Evolutionary conservation across 164 flowering plant genomes (phyloP), one percentile per base, ranked within the genome.

Genomic region (Akebia trifoliata): DNA sequence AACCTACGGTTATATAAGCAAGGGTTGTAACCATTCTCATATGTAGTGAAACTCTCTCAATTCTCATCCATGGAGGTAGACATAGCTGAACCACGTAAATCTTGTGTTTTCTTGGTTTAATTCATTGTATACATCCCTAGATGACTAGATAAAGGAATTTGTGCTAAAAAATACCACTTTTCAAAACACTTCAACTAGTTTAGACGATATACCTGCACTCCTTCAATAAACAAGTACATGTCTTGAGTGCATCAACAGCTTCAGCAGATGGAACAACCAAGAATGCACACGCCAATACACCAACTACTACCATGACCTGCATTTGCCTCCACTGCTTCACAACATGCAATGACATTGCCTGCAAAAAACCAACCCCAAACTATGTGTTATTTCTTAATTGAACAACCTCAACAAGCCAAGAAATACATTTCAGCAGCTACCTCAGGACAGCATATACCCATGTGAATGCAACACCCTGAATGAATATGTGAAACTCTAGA

Each of bases 171-270:
- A n/a, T n/a, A n/a, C n/a, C n/a, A n/a, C n/a, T n/a, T n/a, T n/a
- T n/a, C n/a, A 43, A 43, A 43, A 43, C 17, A 20, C 18, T 30
- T 42, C 31, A 29, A 29, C 21, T 30, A 29, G 47, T 28, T 30
- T 18, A 17, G 40, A 58, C 54, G 31, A 18, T n/a, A 43, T 78
- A 87, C 95, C 88, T 87, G 87, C 95, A 87, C 56, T 87, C 89
- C 65, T 75, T 83, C 64, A 87, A 66, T 36, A 87, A 72, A 69
- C 89, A 85, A 42, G 86, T 44, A 64, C 91, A 87, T n/a, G 95
- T 87, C 75, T 84, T 84, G 60, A 87, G 85, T 32, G 95, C 85
- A 75, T 87, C 88, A 71, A 73, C 80, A 47, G 90, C 95, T 50
- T 72, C 69, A 21, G 86, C 84, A 36, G 87, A 73, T 53, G 90